phyloP scores from a whole-genome alignment of 1,284 basidiomycete species.

The Termitomyces sp. region DNA sequence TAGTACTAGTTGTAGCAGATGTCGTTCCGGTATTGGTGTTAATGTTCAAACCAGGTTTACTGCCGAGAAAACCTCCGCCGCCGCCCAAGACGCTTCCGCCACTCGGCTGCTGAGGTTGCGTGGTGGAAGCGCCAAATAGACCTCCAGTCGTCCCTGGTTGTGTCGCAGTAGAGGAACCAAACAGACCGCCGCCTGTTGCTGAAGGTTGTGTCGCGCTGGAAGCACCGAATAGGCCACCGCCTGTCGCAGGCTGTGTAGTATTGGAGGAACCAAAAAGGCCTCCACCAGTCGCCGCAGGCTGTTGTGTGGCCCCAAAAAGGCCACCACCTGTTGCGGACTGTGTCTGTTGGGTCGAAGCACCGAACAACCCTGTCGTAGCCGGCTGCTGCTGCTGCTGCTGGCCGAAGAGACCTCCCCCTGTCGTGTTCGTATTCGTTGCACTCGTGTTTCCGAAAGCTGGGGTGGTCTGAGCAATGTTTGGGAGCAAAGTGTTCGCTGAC shows the following conservation, averaged over 20 bases:
- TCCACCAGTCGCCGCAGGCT: conserved; percentile 5
- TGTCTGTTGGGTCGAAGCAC: conserved; percentile 21
- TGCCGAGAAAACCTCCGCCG: not conserved
- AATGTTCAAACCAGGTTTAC: conserved; percentile 1
- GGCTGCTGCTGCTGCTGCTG: conserved; percentile 17
- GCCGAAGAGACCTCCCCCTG: conserved; percentile 28
- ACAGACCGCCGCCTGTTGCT: conserved; percentile 18
- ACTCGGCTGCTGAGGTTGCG: conserved; percentile 12
- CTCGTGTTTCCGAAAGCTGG: conserved; percentile 17
- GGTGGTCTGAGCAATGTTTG: conserved; percentile 11
- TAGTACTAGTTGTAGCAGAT: conserved; percentile 17
- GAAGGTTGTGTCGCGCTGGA: conserved; percentile 20
- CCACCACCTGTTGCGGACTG: conserved; percentile 15
- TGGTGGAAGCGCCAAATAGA: conserved; percentile 24
- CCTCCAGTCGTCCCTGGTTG: conserved; percentile 23
- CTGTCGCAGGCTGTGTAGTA: conserved; percentile 12
- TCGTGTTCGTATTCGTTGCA: not conserved
- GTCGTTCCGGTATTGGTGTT: conserved; percentile 15
- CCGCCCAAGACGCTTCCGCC: conserved; percentile 24
- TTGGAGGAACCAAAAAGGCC: conserved; percentile 14
- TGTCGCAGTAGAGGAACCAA: conserved; percentile 17
- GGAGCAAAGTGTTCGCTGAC: conserved; percentile 5
- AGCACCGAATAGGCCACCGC: conserved; percentile 26
- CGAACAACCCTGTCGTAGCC: conserved; percentile 26
- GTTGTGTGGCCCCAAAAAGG: conserved; percentile 14